Conservation (phyloP, 805 yeast genomes). For the Candida nitratophila region DNA sequence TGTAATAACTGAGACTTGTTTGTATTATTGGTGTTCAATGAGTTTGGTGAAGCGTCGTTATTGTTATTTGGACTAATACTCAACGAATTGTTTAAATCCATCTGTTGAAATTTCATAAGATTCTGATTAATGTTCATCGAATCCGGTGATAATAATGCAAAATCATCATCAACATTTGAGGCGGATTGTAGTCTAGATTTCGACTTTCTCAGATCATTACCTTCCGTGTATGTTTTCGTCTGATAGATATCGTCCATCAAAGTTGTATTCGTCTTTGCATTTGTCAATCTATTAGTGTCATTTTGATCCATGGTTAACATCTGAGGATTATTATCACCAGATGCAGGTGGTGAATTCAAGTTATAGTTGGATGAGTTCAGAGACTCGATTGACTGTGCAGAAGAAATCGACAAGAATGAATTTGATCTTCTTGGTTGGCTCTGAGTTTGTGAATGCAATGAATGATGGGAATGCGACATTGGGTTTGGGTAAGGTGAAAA, state of each 20-base stretch:
- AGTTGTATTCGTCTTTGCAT: constrained; percentile 26
- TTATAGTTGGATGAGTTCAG: constrained; percentile 13
- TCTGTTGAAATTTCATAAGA: not conserved
- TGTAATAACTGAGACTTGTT: not conserved
- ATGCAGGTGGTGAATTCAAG: not conserved
- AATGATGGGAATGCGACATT: constrained; percentile 2
- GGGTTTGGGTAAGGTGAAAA: constrained; percentile 21
- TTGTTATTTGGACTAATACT: not conserved
- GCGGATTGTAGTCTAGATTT: not conserved
- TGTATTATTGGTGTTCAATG: not conserved
- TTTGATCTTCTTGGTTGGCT: constrained; percentile 12
- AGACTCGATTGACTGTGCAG: constrained; percentile 14
- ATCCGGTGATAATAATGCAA: not conserved
- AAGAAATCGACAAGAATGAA: constrained; percentile 20
- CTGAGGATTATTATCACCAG: constrained; percentile 14
- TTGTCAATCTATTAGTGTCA: constrained; percentile 18
- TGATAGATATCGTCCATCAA: constrained; percentile 26
- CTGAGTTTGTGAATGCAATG: constrained; percentile 7
- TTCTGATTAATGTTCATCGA: not conserved
- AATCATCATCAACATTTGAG: not conserved
- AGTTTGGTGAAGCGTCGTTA: not conserved
- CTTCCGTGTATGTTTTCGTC: constrained; percentile 24
- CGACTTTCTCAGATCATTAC: not conserved
- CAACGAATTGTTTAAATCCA: not conserved
- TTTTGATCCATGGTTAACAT: constrained; percentile 16